Evolutionary conservation across 2,329 filamentous ascomycete genomes (phyloP).

Genomic region (Onygenales sp.): DNA sequence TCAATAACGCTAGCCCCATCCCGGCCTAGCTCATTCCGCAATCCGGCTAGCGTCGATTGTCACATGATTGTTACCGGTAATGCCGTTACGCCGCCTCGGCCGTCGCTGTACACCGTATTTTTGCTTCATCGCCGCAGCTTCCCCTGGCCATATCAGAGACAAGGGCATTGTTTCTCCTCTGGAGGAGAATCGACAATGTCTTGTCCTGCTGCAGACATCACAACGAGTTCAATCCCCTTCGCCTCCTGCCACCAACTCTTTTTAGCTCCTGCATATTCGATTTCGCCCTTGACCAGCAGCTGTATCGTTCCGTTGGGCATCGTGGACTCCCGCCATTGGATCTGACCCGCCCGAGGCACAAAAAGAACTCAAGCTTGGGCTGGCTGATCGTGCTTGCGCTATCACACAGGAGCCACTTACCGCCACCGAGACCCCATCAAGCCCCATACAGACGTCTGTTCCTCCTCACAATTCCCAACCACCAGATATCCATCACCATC

Average conservation of each 20-base stretch:
- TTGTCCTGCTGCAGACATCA: background rate
- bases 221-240: no score
- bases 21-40: background rate
- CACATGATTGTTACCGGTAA: background rate
- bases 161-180: background rate
- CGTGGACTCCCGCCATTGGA: background rate
- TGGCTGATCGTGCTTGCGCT: background rate
- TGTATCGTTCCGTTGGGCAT: background rate
- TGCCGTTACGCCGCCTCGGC: constrained; percentile 1
- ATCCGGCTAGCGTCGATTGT: background rate
- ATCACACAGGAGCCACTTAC: background rate
- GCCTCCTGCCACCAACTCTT: background rate
- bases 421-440: background rate
- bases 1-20: constrained; percentile 10
- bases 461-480: background rate
- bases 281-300: background rate
- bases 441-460: background rate
- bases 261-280: background rate
- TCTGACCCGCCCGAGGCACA: background rate
- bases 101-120: background rate
- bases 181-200: background rate
- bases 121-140: no score
- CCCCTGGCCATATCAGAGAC: background rate
- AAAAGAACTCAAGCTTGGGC: background rate
- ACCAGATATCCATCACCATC: background rate